phyloP scores from a whole-genome alignment of 805 yeast species.

The Diddensiella santjacobensis region DNA sequence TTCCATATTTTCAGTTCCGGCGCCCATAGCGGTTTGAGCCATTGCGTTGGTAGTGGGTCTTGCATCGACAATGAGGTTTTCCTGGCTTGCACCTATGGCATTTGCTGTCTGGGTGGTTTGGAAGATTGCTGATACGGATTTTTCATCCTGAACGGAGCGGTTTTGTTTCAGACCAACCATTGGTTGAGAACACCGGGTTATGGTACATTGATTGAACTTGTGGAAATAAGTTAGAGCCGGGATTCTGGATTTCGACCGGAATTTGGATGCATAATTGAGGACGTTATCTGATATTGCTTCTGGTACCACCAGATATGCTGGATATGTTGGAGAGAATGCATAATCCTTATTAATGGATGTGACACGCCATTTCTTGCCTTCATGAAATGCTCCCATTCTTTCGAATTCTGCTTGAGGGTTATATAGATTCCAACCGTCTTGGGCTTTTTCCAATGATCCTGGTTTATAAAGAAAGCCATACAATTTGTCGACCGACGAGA shows the following conservation, averaged over 20 bases:
- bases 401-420: slow-evolving; percentile 59
- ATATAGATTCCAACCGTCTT: slow-evolving; percentile 72
- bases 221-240: slow-evolving; percentile 81
- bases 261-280: slow-evolving; percentile 76
- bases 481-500: slow-evolving; percentile 49
- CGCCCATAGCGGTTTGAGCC: slow-evolving; percentile 96
- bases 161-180: slow-evolving; percentile 84
- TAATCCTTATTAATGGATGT: slow-evolving; percentile 62
- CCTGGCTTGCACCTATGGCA: slow-evolving; percentile 35
- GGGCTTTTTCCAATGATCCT: slow-evolving; percentile 58
- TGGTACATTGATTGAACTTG: slow-evolving; percentile 57
- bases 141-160: slow-evolving; percentile 89
- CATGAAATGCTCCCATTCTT: slow-evolving; percentile 60
- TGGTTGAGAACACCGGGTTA: slow-evolving; percentile 90
- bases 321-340: slow-evolving; percentile 69
- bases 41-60: slow-evolving; percentile 91
- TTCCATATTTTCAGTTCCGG: slow-evolving; percentile 95
- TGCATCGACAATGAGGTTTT: slow-evolving; percentile 80
- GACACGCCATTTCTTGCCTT: slow-evolving; percentile 58
- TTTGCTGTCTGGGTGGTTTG: slow-evolving; percentile 45
- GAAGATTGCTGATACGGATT: slow-evolving; percentile 69
- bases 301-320: slow-evolving; percentile 66
- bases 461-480: slow-evolving; percentile 85
- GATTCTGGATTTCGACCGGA: slow-evolving; percentile 77
- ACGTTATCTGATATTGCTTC: slow-evolving; percentile 75